A percentile compares a stretch with the other conserved stretches of the same genome.
Evolutionary conservation across 768 basidiomycete genomes (phyloP).

Genomic region (Rhizopogon rudus): DNA sequence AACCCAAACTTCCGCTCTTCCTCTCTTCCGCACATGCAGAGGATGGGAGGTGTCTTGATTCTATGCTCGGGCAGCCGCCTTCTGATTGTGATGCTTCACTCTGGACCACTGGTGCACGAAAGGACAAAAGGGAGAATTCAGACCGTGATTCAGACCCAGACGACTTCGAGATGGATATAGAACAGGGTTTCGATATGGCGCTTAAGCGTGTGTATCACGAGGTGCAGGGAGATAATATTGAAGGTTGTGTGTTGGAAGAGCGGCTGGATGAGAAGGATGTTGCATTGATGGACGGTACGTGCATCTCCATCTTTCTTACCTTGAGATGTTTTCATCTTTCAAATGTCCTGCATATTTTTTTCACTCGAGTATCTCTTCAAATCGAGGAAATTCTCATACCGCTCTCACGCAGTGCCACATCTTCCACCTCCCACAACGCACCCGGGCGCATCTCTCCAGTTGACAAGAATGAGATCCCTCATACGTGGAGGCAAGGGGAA

Average conservation of each 20-base stretch:
- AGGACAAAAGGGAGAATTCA: background rate
- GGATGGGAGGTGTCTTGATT: slow-evolving; percentile 2
- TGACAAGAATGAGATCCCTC: slow-evolving; percentile 17
- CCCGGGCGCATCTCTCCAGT: slow-evolving; percentile 27
- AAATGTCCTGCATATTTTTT: too few relatives aligned
- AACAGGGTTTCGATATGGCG: slow-evolving; percentile 23
- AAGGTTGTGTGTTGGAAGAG: slow-evolving; percentile 48
- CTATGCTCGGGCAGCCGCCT: slow-evolving; percentile 20
- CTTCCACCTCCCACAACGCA: slow-evolving; percentile 51
- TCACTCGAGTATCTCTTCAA: too few relatives aligned
- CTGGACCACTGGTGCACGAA: background rate
- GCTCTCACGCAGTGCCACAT: slow-evolving; percentile 41
- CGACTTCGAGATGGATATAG: background rate
- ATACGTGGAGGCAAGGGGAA: background rate
- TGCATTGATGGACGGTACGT: slow-evolving; percentile 55
- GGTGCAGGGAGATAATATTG: slow-evolving; percentile 19
- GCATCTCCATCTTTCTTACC: background rate
- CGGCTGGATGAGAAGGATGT: slow-evolving; percentile 46
- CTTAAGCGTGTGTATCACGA: slow-evolving; percentile 29
- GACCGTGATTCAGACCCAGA: slow-evolving; percentile 2
- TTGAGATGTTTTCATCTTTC: too few relatives aligned
- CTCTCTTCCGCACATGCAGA: background rate
- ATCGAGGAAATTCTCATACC: background rate
- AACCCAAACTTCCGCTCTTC: too few relatives aligned
- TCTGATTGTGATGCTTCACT: slow-evolving; percentile 3